phyloP scores from a whole-genome alignment of 352 stramenopile species.

The Phytophthora vignae region DNA sequence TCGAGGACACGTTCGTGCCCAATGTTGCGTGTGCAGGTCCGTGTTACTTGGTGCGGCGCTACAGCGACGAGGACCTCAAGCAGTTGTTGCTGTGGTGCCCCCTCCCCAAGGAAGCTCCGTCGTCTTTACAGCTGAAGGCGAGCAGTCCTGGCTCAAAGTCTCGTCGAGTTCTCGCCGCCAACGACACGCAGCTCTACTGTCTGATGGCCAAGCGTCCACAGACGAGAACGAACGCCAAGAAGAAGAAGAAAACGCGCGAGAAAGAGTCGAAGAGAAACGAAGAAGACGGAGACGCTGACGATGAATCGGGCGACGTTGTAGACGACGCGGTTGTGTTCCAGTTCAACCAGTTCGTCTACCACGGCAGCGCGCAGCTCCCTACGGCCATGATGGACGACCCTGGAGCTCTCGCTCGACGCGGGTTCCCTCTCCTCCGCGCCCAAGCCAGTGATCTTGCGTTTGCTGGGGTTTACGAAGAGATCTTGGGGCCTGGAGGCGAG shows the following conservation, averaged over 20 bases:
- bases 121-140: slow-evolving; percentile 13
- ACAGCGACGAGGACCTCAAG: slow-evolving; percentile 70
- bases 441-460: slow-evolving; percentile 55
- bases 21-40: slow-evolving; percentile 60
- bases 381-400: slow-evolving; percentile 49
- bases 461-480: slow-evolving; percentile 41
- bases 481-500: slow-evolving; percentile 34
- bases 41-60: slow-evolving; percentile 63
- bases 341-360: slow-evolving; percentile 73
- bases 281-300: slow-evolving; percentile 33
- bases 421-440: slow-evolving; percentile 53
- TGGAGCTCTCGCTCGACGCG: slow-evolving; percentile 40
- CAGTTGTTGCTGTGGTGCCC: slow-evolving; percentile 71
- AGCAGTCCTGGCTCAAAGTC: slow-evolving; percentile 5
- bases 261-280: slow-evolving; percentile 15
- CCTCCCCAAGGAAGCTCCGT: slow-evolving; percentile 29
- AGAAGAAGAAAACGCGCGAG: slow-evolving; percentile 3
- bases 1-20: slow-evolving; percentile 72
- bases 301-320: slow-evolving; percentile 31
- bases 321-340: slow-evolving; percentile 63
- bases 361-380: slow-evolving; percentile 40
- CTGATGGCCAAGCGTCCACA: slow-evolving; percentile 28
- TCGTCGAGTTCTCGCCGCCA: slow-evolving; percentile 44
- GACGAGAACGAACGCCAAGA: slow-evolving; percentile 14
- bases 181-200: slow-evolving; percentile 75